These are phyloP conservation scores for Xylaria nigripes DNA, from an alignment of 495 filamentous ascomycete genomes.

Conservation along the genomic window DNA sequence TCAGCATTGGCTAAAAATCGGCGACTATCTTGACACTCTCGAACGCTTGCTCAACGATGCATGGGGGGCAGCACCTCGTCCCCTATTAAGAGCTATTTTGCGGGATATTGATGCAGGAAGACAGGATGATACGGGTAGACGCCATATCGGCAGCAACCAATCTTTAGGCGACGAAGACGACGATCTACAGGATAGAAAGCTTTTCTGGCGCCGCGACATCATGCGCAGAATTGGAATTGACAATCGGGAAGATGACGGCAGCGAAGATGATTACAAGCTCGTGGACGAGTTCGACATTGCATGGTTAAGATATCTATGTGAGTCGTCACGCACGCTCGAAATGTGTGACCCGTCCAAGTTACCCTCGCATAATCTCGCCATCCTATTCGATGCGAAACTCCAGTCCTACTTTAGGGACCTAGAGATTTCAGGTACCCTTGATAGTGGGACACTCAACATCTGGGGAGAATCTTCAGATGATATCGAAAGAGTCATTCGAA, in stretches of 20 bases:
- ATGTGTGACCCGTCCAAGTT: constrained; percentile 15
- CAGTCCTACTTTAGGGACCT: constrained; percentile 17
- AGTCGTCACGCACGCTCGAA: constrained; percentile 13
- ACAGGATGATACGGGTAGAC: constrained; percentile 1
- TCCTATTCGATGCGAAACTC: constrained; percentile 20
- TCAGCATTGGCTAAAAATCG: constrained; percentile 21
- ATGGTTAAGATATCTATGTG: constrained; percentile 23
- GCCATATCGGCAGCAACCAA: background rate
- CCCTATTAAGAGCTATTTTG: constrained; percentile 19
- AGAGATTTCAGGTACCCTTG: constrained; percentile 1
- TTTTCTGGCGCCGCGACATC: constrained; percentile 17
- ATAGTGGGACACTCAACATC: constrained; percentile 3
- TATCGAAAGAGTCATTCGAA: background rate
- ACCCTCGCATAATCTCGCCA: constrained; percentile 14
- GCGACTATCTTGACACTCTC: constrained; percentile 17
- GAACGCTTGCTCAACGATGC: constrained; percentile 5
- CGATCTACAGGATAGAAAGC: background rate
- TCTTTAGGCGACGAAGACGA: background rate
- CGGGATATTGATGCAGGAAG: constrained; percentile 23
- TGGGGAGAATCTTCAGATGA: constrained; percentile 6
- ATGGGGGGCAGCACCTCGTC: constrained; percentile 18
- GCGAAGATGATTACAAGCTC: constrained; percentile 2
- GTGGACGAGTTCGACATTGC: constrained; percentile 19
- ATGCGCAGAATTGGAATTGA: constrained; percentile 12
- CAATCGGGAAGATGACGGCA: background rate